Evolutionary conservation across 148 eudicot species (phyloP).

Genomic region (Heliamphora exappendiculata): DNA sequence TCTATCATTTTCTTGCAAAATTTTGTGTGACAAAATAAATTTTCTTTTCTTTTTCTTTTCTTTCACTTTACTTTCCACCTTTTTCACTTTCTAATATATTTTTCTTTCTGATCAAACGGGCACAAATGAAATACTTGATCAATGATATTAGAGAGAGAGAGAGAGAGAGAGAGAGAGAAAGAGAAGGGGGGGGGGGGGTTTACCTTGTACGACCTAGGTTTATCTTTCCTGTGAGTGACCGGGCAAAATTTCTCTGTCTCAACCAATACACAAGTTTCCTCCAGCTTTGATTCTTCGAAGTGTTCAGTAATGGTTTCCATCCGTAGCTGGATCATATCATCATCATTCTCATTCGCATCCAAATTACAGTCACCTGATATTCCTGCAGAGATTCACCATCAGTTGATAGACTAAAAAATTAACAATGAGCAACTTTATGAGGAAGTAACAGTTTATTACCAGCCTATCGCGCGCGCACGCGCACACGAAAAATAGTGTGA

Average conservation of each 20-base stretch:
- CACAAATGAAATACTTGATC: no score
- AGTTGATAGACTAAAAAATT: neutral
- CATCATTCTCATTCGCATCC: conserved; percentile 22
- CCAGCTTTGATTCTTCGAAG: conserved; percentile 14
- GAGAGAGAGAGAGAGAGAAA: conserved; percentile 8
- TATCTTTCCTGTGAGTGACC: conserved; percentile 12
- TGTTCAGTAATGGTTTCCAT: conserved; percentile 14
- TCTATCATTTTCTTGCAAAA: no score
- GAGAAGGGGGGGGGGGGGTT: conserved; percentile 2
- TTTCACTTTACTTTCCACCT: no score
- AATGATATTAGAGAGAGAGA: neutral
- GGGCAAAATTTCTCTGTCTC: conserved; percentile 17
- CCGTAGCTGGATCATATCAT: conserved; percentile 7
- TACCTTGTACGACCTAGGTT: conserved; percentile 43
- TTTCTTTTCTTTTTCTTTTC: no score
- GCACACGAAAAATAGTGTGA: no score
- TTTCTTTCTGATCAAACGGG: no score
- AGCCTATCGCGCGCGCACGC: no score
- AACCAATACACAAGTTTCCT: conserved; percentile 37
- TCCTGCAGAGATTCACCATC: conserved; percentile 9
- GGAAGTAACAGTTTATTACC: neutral
- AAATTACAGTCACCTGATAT: conserved; percentile 17
- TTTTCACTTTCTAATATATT: no score
- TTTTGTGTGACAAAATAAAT: no score
- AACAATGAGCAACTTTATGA: neutral